Percentiles rank a stretch among this genome's conserved stretches.
phyloP scores from a whole-genome alignment of 179 eudicot genomes.

The Amaranthus tricolor region DNA sequence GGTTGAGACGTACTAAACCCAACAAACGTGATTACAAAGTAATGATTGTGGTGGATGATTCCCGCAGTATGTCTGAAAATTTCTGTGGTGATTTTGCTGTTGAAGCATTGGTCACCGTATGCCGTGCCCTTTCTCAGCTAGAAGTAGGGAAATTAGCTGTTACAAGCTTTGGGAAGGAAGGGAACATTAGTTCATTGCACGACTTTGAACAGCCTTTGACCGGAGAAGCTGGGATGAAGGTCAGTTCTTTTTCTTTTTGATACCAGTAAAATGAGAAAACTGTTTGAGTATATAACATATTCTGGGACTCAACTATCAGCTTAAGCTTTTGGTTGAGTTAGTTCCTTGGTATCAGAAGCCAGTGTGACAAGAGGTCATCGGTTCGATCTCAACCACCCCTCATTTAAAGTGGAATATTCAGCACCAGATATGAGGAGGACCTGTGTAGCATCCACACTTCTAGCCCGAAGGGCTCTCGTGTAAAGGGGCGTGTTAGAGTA shows the following conservation, averaged over 20 bases:
- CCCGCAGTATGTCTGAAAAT: conserved; percentile 94
- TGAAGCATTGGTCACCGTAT: conserved; percentile 96
- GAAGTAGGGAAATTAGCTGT: conserved; percentile 96
- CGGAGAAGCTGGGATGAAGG: conserved; percentile 89
- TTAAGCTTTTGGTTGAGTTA: no score
- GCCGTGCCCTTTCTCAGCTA: conserved; percentile 94
- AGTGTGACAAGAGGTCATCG: no score
- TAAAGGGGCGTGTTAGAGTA: no score
- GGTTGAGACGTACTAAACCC: conserved; percentile 93
- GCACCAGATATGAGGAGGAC: no score
- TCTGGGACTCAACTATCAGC: no score
- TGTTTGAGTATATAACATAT: no score
- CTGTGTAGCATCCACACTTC: no score
- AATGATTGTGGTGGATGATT: conserved; percentile 90
- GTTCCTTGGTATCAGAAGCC: no score
- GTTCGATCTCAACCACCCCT: no score
- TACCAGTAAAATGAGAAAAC: no score
- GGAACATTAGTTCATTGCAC: conserved; percentile 77
- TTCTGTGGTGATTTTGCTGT: conserved; percentile 83
- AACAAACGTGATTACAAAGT: conserved; percentile 97
- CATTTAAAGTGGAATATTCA: no score
- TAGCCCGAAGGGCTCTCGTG: no score
- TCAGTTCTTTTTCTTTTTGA: conserved; percentile 27
- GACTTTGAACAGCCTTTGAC: conserved; percentile 90
- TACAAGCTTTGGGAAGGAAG: conserved; percentile 86